Conservation (phyloP, 495 filamentous ascomycete species). For the Thozetella sp. region DNA sequence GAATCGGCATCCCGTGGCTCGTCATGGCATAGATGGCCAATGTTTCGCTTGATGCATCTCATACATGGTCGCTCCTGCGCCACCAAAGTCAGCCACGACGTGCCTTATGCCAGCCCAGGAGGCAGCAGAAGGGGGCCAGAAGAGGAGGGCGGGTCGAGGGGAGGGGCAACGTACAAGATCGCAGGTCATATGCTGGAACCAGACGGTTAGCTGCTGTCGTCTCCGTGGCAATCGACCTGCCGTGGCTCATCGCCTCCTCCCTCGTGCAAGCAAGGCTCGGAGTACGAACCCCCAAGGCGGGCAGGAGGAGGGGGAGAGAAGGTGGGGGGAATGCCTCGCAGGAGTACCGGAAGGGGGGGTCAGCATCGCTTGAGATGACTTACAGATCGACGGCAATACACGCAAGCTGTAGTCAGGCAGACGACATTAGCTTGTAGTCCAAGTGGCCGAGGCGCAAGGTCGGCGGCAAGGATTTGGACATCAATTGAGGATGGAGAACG, state of each 20-base stretch:
- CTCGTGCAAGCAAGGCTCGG: background rate
- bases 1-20: constrained; percentile 79
- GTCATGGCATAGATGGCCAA: constrained; percentile 98
- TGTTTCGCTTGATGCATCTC: constrained; percentile 98
- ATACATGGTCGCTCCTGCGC: constrained; percentile 90
- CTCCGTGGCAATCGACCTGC: background rate
- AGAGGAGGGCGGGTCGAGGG: constrained; percentile 27
- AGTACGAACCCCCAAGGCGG: background rate
- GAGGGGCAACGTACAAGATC: constrained; percentile 81
- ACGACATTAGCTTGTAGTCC: constrained; percentile 41
- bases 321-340: no score
- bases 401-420: constrained; percentile 75
- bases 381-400: constrained; percentile 99
- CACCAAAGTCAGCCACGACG: constrained; percentile 2
- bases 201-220: constrained; percentile 27
- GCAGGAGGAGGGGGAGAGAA: background rate
- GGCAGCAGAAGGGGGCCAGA: constrained; percentile 10
- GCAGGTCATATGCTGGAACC: constrained; percentile 96
- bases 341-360: background rate
- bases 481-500: constrained; percentile 23
- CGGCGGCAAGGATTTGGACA: constrained; percentile 20
- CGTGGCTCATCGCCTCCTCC: background rate
- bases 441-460: constrained; percentile 20
- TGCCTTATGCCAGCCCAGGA: no score
- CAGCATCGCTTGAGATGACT: constrained; percentile 49